Percentiles rank a stretch among this genome's conserved stretches.
Conservation (phyloP, 2,329 filamentous ascomycete genomes). For the Chaetomium globosum region DNA sequence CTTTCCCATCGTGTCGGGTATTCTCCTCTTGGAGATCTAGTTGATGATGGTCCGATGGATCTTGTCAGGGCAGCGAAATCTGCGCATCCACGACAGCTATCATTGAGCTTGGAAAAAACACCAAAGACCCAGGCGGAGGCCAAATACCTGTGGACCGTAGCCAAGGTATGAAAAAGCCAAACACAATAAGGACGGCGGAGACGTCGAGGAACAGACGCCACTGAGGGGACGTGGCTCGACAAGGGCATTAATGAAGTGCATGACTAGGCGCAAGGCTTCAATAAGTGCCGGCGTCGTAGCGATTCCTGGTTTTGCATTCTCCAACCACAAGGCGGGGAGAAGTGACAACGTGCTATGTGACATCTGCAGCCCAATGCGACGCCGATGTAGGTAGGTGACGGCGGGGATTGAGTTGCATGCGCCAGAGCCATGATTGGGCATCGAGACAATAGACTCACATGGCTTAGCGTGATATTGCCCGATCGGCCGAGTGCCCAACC, state of each 20-base stretch:
- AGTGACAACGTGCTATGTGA: conserved; percentile 22
- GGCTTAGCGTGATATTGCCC: conserved; percentile 25
- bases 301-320: neutral
- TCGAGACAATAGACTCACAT: conserved; percentile 7
- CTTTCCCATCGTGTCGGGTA: conserved; percentile 32
- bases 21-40: neutral
- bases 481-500: conserved; percentile 30
- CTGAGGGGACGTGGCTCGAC: neutral
- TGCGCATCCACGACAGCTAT: neutral
- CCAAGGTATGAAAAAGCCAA: neutral
- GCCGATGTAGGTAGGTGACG: conserved; percentile 7
- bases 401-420: conserved; percentile 13
- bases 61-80: neutral
- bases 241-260: conserved; percentile 5
- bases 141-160: neutral
- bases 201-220: neutral
- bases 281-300: neutral
- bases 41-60: neutral
- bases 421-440: conserved; percentile 26
- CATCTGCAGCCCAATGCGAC: conserved; percentile 33
- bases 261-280: conserved; percentile 10
- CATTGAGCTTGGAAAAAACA: neutral
- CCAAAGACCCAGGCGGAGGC: neutral
- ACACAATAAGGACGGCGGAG: neutral
- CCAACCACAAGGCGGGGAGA: conserved; percentile 15